phyloP scores from a whole-genome alignment of 352 stramenopile species.

The Bremia lactucae region DNA sequence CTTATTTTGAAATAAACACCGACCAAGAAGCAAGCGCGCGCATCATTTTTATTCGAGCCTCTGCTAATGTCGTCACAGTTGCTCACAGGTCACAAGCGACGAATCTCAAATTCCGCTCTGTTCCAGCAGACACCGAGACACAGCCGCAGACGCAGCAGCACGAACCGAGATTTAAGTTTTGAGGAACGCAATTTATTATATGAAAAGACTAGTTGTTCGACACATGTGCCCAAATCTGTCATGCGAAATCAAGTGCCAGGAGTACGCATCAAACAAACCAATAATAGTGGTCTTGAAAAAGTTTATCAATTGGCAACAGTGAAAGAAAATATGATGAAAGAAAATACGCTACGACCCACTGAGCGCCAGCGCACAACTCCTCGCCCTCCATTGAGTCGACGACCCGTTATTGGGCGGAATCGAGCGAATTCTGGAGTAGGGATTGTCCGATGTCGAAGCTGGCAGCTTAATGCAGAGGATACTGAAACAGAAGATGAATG shows the following conservation, averaged over 20 bases:
- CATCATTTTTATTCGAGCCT: no score
- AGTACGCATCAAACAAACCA: conserved; percentile 10
- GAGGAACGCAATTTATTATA: not conserved
- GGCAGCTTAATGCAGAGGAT: conserved; percentile 8
- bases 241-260: conserved; percentile 2
- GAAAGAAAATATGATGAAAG: no score
- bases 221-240: conserved; percentile 10
- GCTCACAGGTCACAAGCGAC: conserved; percentile 8
- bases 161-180: not conserved
- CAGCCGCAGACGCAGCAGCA: conserved; percentile 3
- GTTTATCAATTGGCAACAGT: conserved; percentile 3
- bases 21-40: no score
- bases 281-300: conserved; percentile 4
- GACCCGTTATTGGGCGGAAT: conserved; percentile 2
- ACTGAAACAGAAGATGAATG: conserved; percentile 20
- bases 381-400: conserved; percentile 10
- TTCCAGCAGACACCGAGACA: conserved; percentile 1
- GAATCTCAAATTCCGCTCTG: not conserved
- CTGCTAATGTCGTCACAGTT: conserved; percentile 7
- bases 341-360: conserved; percentile 5
- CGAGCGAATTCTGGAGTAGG: conserved; percentile 13
- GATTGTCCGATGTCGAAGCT: conserved; percentile 16
- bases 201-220: conserved; percentile 10
- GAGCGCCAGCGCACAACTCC: not conserved
- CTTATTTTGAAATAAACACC: no score